A percentile compares a stretch with the other conserved stretches of the same genome.
phyloP scores from a whole-genome alignment of 2,329 filamentous ascomycete species.

The Pseudocercospora cruenta region DNA sequence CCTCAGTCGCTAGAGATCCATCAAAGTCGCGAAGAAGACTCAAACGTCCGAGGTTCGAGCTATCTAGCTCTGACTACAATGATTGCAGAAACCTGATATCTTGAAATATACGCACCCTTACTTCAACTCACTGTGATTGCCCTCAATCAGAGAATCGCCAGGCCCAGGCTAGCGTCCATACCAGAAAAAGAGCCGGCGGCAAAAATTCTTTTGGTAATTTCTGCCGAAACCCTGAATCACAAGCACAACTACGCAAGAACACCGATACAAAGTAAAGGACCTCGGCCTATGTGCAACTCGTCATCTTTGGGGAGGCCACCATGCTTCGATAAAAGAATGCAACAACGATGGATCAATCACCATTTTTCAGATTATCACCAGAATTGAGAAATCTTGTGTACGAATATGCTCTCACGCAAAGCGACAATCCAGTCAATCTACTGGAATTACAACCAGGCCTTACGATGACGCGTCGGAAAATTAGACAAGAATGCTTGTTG shows the following conservation, averaged over 20 bases:
- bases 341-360: conserved; percentile 9
- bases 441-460: conserved; percentile 6
- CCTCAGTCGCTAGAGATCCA: neutral
- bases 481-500: conserved; percentile 27
- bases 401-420: conserved; percentile 15
- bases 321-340: neutral
- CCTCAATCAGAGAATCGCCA: neutral
- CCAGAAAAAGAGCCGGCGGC: neutral
- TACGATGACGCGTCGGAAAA: conserved; percentile 20
- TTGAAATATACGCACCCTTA: too few relatives aligned
- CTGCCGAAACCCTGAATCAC: neutral
- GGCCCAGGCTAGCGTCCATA: neutral
- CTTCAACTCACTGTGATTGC: too few relatives aligned
- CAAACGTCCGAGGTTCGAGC: neutral
- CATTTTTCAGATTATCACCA: conserved; percentile 15
- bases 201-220: neutral
- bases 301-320: neutral
- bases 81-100: too few relatives aligned
- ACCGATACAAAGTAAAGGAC: neutral
- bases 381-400: conserved; percentile 24
- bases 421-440: neutral
- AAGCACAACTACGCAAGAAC: neutral
- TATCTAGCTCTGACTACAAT: neutral
- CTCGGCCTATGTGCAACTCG: neutral
- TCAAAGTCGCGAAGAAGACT: neutral